Percentiles rank a stretch among this genome's conserved stretches.
These are phyloP conservation scores for Aegilops tauschii DNA, from an alignment of 176 grass and related monocot genomes.

Conservation along the genomic window DNA sequence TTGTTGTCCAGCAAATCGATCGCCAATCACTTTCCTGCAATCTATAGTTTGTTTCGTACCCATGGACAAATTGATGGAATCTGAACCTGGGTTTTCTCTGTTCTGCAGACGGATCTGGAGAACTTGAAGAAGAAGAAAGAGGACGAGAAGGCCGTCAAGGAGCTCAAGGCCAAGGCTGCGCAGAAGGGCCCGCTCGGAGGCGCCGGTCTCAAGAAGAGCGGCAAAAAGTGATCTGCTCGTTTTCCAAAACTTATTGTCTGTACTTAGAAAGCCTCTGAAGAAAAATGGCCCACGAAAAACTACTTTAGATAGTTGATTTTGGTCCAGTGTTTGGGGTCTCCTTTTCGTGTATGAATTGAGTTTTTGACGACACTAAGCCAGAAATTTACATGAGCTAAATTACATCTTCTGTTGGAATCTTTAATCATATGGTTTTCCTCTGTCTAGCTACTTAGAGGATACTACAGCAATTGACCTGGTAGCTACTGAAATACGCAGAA, in stretches of 20 bases:
- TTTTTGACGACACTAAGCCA: not conserved
- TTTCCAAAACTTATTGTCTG: not conserved
- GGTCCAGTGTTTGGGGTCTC: not conserved
- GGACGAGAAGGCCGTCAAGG: conserved; percentile 58
- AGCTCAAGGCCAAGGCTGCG: conserved; percentile 47
- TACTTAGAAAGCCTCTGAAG: not conserved
- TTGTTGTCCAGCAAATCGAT: not conserved
- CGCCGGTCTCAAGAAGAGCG: conserved; percentile 43
- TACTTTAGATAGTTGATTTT: not conserved
- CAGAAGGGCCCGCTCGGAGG: conserved; percentile 37
- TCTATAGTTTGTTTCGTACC: no score
- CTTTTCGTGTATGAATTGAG: not conserved
- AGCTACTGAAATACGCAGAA: no score
- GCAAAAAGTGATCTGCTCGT: conserved; percentile 22
- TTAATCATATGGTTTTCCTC: not conserved
- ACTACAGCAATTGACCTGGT: no score
- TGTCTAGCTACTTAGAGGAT: not conserved
- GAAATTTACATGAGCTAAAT: not conserved
- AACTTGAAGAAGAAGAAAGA: conserved; percentile 50
- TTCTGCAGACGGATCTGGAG: conserved; percentile 21
- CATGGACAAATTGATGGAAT: no score
- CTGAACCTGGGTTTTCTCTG: not conserved
- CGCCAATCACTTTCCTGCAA: not conserved
- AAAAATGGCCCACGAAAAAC: not conserved
- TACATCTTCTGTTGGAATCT: not conserved